These are phyloP conservation scores for Camelina neglecta DNA, from an alignment of 345 rosid genomes.

Conservation along the genomic window DNA sequence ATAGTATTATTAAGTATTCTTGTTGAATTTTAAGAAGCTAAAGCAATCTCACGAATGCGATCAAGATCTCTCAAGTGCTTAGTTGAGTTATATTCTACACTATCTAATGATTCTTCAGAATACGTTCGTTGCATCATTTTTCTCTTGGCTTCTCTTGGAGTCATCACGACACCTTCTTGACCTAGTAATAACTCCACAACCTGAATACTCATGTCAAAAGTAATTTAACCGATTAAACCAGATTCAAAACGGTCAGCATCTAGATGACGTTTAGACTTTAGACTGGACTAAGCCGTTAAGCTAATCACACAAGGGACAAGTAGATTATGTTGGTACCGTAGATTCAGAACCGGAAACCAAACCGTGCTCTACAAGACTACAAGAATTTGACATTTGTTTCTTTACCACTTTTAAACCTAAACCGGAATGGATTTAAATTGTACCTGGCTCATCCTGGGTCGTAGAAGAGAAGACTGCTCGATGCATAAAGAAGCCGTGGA, in stretches of 20 bases:
- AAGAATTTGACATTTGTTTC: too few species aligned
- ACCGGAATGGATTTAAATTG: not conserved
- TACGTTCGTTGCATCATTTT: slow-evolving; percentile 59
- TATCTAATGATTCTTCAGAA: slow-evolving; percentile 70
- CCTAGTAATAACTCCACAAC: slow-evolving; percentile 75
- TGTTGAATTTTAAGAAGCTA: slow-evolving; percentile 50
- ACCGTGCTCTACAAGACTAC: too few species aligned
- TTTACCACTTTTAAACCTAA: too few species aligned
- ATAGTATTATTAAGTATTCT: not conserved
- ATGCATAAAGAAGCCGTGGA: slow-evolving; percentile 84
- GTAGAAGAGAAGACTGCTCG: slow-evolving; percentile 78
- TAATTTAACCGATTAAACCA: not conserved
- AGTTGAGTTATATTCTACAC: slow-evolving; percentile 78
- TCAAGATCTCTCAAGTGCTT: slow-evolving; percentile 61
- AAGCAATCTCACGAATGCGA: slow-evolving; percentile 64
- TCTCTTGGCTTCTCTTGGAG: slow-evolving; percentile 45
- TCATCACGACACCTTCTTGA: slow-evolving; percentile 44
- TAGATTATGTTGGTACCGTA: too few species aligned
- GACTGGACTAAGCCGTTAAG: too few species aligned
- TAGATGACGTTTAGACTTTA: not conserved
- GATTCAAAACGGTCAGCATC: not conserved
- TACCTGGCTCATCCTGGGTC: slow-evolving; percentile 93
- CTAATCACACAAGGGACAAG: too few species aligned
- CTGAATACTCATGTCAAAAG: slow-evolving; percentile 46
- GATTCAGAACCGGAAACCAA: too few species aligned